Conservation (phyloP, 345 rosid genomes). For the Physaria fendleri region DNA sequence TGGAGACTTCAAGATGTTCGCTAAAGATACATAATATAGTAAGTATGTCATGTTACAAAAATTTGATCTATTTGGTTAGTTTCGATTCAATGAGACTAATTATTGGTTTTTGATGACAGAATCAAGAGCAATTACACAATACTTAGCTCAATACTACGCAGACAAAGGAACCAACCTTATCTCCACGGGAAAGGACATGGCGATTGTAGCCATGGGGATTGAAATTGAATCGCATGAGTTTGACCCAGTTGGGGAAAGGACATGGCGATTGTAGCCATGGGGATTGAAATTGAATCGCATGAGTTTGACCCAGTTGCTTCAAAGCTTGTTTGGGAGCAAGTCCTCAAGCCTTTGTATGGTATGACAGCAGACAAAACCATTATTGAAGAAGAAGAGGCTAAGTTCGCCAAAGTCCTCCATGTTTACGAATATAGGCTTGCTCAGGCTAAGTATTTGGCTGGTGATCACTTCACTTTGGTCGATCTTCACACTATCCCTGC, state of each 20-base stretch:
- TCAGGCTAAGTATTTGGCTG: constrained; percentile 20
- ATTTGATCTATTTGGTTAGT: too few relatives aligned
- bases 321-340: constrained; percentile 21
- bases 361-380: constrained; percentile 16
- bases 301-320: constrained; percentile 36
- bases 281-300: constrained; percentile 48
- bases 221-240: constrained; percentile 58
- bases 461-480: constrained; percentile 31
- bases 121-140: constrained; percentile 37
- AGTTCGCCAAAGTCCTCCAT: constrained; percentile 40
- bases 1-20: constrained; percentile 64
- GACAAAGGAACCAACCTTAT: constrained; percentile 31
- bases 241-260: constrained; percentile 21
- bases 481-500: constrained; percentile 37
- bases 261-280: constrained; percentile 14
- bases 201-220: constrained; percentile 12
- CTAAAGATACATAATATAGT: constrained; percentile 30
- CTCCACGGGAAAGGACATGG: constrained; percentile 19
- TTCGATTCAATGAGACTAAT: too few relatives aligned
- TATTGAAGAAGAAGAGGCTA: constrained; percentile 20
- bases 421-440: constrained; percentile 44
- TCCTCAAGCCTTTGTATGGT: constrained; percentile 11
- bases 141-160: constrained; percentile 25
- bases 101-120: constrained; percentile 12
- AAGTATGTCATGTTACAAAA: background rate